Base-by-base conservation (phyloP, 2,329 filamentous ascomycete genomes). In the Periconia macrospinosa region DNA sequence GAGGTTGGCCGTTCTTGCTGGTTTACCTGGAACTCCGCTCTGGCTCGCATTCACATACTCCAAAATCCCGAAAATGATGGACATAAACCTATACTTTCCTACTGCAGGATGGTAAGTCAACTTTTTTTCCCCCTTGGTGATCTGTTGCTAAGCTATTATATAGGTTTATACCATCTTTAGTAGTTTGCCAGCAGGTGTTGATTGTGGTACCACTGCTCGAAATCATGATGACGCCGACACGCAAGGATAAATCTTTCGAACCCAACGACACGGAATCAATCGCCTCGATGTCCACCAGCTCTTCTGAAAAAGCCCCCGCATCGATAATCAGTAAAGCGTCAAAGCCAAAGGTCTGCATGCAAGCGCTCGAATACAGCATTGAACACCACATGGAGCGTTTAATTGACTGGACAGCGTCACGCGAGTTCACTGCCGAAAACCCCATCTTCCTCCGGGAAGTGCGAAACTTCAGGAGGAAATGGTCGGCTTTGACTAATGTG, bases 401-500 rank as follows among this genome's bases (percentile, higher is more conserved):
- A 19, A 72, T 73, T n/a, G 60, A 64, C 2, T 74, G 69, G 69
- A 67, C 71, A 2, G 71, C 71, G 11, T 64, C 66, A 1, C 63
- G 62, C 27, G 71, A 74, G 37, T 74, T 74, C 55, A 73, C 71
- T 1, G 71, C 70, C 40, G 71, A 74, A 33, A 74, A 74, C 50
- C 65, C 67, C 50, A 71, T 74, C 46, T 74, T 74, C 55, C 62
- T 74, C 11, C 69, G 71, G n/a, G 69, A 73, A 62, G 71, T 72
- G 2, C 68, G 69, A 18, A 73, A 71, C 56, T 74, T 70, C 58
- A 68, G 64, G 46, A 69, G 66, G 53, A 73, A 72, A 47, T 74
- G 71, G 71, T 60, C 56, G 0, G 42, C 48, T 3, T 54, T 71
- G 1, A 58, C 55, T 19, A 58, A 54, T 27, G 62, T 73, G 1